Evolutionary conservation across 352 stramenopile species (phyloP).

Genomic region (Phytophthora niederhauseri): DNA sequence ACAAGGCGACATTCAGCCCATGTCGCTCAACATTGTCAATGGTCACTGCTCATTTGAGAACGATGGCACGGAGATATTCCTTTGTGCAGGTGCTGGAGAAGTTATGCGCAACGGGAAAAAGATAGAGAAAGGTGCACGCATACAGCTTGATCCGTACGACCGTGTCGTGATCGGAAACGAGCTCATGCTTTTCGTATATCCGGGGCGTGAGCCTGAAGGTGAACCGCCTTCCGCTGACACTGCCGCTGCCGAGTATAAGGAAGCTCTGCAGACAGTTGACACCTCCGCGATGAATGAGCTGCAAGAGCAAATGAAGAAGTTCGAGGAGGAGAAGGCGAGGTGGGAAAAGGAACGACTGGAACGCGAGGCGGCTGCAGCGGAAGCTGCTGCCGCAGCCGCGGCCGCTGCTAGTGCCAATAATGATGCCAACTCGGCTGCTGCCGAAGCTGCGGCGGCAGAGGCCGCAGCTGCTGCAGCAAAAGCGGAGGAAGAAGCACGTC

Average conservation of each 20-base stretch:
- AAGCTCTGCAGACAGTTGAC: conserved; percentile 77
- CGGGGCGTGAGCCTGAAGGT: conserved; percentile 45
- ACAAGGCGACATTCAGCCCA: conserved; percentile 92
- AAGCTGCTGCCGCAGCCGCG: conserved; percentile 34
- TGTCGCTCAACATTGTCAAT: conserved; percentile 91
- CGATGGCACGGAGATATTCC: conserved; percentile 41
- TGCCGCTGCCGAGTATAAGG: conserved; percentile 89
- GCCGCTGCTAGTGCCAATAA: conserved; percentile 35
- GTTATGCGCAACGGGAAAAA: conserved; percentile 90
- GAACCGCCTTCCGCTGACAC: conserved; percentile 83
- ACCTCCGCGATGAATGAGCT: conserved; percentile 80
- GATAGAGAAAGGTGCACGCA: conserved; percentile 47
- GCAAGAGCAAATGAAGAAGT: conserved; percentile 90
- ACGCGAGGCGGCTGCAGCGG: conserved; percentile 36
- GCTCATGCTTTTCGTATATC: conserved; percentile 86
- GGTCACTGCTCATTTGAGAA: conserved; percentile 87
- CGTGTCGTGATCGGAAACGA: conserved; percentile 88
- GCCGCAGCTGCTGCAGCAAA: conserved; percentile 43
- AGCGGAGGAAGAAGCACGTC: conserved; percentile 38
- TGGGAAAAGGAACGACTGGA: conserved; percentile 88
- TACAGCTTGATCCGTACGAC: conserved; percentile 67
- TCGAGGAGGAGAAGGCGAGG: conserved; percentile 87
- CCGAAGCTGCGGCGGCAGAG: conserved; percentile 38
- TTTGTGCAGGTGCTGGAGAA: conserved; percentile 81
- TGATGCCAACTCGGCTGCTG: conserved; percentile 18